A percentile compares a stretch with the other conserved stretches of the same genome.
Evolutionary conservation across 164 flowering plant genomes (phyloP).

Genomic region (Houttuynia cordata): DNA sequence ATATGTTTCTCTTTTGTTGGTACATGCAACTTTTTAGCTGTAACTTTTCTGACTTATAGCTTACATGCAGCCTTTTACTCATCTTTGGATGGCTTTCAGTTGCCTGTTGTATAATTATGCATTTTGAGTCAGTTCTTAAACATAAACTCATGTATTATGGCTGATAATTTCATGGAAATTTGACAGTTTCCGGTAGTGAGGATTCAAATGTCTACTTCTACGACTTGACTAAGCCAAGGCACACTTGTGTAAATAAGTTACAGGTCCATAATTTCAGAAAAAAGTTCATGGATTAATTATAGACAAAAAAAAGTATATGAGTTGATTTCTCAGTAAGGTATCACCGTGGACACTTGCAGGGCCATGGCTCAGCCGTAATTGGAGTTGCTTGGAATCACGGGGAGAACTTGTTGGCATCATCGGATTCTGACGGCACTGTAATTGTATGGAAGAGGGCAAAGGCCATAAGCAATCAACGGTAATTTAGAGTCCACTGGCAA

Average conservation of each 20-base stretch:
- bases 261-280: conserved; percentile 39
- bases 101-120: background rate
- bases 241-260: conserved; percentile 89
- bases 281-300: background rate
- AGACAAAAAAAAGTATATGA: too few relatives aligned
- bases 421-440: conserved; percentile 89
- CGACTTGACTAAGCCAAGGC: conserved; percentile 86
- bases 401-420: conserved; percentile 88
- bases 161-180: background rate
- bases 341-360: conserved; percentile 39
- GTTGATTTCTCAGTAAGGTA: background rate
- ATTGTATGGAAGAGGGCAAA: conserved; percentile 97
- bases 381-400: conserved; percentile 97
- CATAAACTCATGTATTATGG: background rate
- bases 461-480: conserved; percentile 7
- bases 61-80: too few relatives aligned
- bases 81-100: too few relatives aligned
- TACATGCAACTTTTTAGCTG: too few relatives aligned
- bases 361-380: conserved; percentile 68
- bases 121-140: background rate
- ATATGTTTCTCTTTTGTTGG: too few relatives aligned
- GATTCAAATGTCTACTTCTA: conserved; percentile 96
- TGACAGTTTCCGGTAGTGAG: conserved; percentile 82
- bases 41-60: too few relatives aligned
- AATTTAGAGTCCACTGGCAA: too few relatives aligned